Percentiles rank a stretch among this genome's conserved stretches.
These are phyloP conservation scores for Parmelia sp. DNA, from an alignment of 495 filamentous ascomycete genomes.

Conservation along the genomic window DNA sequence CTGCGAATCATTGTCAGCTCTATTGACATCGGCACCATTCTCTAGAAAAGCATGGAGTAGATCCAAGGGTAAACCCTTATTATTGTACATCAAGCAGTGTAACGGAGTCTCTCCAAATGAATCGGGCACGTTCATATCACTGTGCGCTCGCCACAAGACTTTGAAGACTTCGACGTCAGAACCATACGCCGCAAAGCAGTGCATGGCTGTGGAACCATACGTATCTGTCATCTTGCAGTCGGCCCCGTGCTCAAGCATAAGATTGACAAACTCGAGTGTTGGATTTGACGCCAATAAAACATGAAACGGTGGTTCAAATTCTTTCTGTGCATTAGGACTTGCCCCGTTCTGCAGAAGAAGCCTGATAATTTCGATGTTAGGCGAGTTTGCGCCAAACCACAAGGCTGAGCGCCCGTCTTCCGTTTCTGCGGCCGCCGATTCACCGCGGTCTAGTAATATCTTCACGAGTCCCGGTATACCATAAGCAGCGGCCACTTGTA, in stretches of 20 bases:
- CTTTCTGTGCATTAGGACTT: conserved; percentile 3
- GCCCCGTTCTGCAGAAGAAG: not conserved
- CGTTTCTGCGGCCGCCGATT: not conserved
- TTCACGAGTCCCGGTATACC: not conserved
- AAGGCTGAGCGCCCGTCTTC: conserved; percentile 9
- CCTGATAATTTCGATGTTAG: not conserved
- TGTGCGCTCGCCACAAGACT: not conserved
- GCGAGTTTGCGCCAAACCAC: conserved; percentile 2
- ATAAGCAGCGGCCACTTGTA: conserved; percentile 5
- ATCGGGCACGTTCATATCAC: conserved; percentile 7
- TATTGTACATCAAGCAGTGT: not conserved
- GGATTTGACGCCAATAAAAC: not conserved
- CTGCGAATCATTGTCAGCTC: conserved; percentile 1
- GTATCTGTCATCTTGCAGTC: conserved; percentile 4
- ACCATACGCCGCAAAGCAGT: conserved; percentile 1
- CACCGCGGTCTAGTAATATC: conserved; percentile 2
- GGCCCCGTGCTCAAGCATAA: conserved; percentile 12
- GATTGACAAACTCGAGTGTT: conserved; percentile 1
- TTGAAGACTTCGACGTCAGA: not conserved
- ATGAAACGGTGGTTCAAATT: conserved; percentile 1
- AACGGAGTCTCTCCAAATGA: conserved; percentile 3
- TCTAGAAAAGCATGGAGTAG: not conserved
- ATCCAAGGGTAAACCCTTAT: not conserved
- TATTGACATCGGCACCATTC: conserved; percentile 6
- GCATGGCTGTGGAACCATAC: conserved; percentile 2